Base-by-base conservation (phyloP, 2,329 filamentous ascomycete species). In the Paramyrothecium sp. region DNA sequence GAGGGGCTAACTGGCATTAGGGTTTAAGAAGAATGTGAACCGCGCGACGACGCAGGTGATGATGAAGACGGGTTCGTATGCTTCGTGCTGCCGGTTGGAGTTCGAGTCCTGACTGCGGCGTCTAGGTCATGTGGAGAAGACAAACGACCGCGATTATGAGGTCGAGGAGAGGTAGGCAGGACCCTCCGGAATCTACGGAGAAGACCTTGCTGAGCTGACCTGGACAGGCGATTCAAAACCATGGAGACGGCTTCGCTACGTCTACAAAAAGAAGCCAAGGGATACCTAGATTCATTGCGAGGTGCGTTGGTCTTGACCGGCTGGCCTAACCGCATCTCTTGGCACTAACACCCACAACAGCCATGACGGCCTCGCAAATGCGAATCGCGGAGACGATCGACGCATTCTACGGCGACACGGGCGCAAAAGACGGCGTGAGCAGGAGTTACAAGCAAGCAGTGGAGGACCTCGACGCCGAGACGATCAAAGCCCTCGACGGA, bases 291-390 rank as follows among this genome's bases (percentile, higher is more conserved):
- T 78, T 97, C 92, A 19, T 81, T 99, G 67, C 87, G 95, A 87
- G 91, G 90, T 93, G 67, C 55, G 63, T 59, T 51, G 8, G 7
- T 11, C 33, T 7, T 10, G 7, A 38, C 22, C 26, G 22, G 23
- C 33, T 34, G 54, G 38, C 49, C 26, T 23, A 38, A 10, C 26
- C 26, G 12, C 19, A 7, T 2, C 21, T 19, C 16, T 30, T 30
- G 50, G 54, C 22, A 47, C 64, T 68, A 54, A 68, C 60, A 33
- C 50, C n/a, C 3, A 2, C 3, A 21, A 19, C 64, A 92, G 94
- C 95, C 65, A 99, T 99, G 95, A 99, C 95, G 17, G 94, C 95
- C 54, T 97, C 93, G 55, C 95, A 99, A 78, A 98, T 99, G 94
- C 89, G 94, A 71, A 98, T 99, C 74, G 95, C 95, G 63, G 95